phyloP scores from a whole-genome alignment of 208 protist genomes.

The Wallacemonas collosoma region DNA sequence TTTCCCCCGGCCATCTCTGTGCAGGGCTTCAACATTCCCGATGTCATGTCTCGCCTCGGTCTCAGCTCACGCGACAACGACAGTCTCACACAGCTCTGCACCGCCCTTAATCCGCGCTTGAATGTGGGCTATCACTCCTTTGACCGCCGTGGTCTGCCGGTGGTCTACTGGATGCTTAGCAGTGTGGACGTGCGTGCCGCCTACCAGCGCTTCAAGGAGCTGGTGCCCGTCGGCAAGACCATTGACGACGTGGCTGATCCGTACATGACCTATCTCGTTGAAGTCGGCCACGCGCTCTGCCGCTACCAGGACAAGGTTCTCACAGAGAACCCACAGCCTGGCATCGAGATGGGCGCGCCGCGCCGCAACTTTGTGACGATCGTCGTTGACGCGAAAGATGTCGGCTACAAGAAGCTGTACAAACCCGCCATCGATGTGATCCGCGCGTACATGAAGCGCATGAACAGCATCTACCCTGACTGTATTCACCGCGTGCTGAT shows the following conservation, averaged over 20 bases:
- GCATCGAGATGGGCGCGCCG: slow-evolving; percentile 15
- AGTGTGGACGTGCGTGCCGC: slow-evolving; percentile 34
- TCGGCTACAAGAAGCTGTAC: slow-evolving; percentile 29
- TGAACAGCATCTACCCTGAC: slow-evolving; percentile 59
- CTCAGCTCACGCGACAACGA: slow-evolving; percentile 7
- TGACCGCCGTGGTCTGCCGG: slow-evolving; percentile 54
- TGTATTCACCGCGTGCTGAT: slow-evolving; percentile 50
- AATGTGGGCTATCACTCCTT: slow-evolving; percentile 54
- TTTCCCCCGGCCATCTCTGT: slow-evolving; percentile 26
- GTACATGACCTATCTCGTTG: slow-evolving; percentile 31
- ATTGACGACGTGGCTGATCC: slow-evolving; percentile 36
- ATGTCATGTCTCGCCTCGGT: slow-evolving; percentile 19
- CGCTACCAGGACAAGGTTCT: slow-evolving; percentile 45
- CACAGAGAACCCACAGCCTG: slow-evolving; percentile 23
- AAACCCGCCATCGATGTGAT: slow-evolving; percentile 28
- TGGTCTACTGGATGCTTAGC: slow-evolving; percentile 46
- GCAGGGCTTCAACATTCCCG: slow-evolving; percentile 22
- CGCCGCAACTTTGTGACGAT: slow-evolving; percentile 33
- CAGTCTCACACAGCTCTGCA: slow-evolving; percentile 13
- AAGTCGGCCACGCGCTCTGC: slow-evolving; percentile 45
- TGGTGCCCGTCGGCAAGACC: slow-evolving; percentile 35
- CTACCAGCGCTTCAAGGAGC: slow-evolving; percentile 38
- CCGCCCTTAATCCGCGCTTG: slow-evolving; percentile 4
- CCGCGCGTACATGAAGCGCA: slow-evolving; percentile 20
- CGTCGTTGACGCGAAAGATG: slow-evolving; percentile 31